Conservation (phyloP, 805 yeast genomes). For the Candida maltosa region DNA sequence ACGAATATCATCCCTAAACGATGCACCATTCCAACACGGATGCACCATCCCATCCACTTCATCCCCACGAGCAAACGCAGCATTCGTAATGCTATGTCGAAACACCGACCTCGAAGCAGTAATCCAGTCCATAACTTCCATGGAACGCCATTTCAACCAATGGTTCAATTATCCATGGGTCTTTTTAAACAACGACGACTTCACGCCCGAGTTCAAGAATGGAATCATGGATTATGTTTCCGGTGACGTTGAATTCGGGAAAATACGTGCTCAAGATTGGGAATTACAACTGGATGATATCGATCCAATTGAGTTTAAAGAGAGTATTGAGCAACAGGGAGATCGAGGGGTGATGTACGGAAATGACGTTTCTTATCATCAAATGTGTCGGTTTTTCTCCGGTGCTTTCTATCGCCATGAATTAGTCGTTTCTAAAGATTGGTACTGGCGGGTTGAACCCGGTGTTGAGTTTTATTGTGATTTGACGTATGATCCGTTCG, state of each 20-base stretch:
- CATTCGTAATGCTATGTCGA: constrained; percentile 79
- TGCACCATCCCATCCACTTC: constrained; percentile 45
- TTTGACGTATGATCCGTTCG: constrained; percentile 85
- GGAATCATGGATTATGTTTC: constrained; percentile 51
- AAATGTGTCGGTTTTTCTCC: constrained; percentile 92
- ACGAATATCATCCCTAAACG: constrained; percentile 15
- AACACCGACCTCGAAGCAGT: constrained; percentile 82
- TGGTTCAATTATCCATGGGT: constrained; percentile 95
- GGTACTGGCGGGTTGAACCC: constrained; percentile 98
- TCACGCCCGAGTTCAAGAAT: constrained; percentile 59
- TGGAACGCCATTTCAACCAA: constrained; percentile 88
- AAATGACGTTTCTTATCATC: constrained; percentile 75
- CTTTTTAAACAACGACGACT: constrained; percentile 78
- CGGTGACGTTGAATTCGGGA: constrained; percentile 71
- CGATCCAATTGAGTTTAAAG: constrained; percentile 45
- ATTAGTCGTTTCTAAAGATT: constrained; percentile 64
- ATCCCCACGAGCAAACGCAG: constrained; percentile 67
- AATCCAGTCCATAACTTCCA: constrained; percentile 60
- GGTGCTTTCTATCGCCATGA: constrained; percentile 83
- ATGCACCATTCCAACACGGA: constrained; percentile 51
- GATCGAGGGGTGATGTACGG: constrained; percentile 86
- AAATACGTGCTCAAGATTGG: constrained; percentile 62
- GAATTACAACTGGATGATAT: constrained; percentile 48
- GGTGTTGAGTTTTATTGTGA: constrained; percentile 89
- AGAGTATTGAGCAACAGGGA: constrained; percentile 69